Evolutionary conservation across 768 basidiomycete species (phyloP).

Genomic region (Trichaptum fuscoviolaceum): DNA sequence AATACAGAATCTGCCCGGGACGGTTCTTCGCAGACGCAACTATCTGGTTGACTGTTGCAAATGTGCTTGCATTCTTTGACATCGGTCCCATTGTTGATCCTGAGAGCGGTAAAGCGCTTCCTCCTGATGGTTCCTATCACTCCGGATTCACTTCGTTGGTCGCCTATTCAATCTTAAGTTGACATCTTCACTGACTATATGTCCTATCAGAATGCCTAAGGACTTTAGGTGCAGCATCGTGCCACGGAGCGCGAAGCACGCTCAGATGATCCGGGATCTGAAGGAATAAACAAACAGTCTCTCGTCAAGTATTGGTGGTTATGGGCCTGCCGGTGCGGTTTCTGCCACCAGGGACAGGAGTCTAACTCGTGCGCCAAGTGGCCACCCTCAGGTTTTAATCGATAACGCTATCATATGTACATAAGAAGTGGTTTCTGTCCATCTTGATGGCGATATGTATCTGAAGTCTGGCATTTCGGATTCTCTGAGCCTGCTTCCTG

Average conservation of each 20-base stretch:
- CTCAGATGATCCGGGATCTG: neutral
- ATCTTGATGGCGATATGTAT: too few species aligned
- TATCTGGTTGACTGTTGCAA: constrained; percentile 23
- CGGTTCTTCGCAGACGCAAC: constrained; percentile 22
- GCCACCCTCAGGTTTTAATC: too few species aligned
- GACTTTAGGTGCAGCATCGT: neutral
- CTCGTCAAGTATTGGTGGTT: too few species aligned
- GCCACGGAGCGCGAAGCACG: neutral
- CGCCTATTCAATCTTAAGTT: neutral
- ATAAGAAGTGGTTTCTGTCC: too few species aligned
- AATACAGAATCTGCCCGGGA: constrained; percentile 19
- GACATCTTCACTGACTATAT: neutral
- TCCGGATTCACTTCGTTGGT: constrained; percentile 10
- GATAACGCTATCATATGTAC: too few species aligned
- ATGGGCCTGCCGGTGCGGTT: too few species aligned
- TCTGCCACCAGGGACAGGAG: too few species aligned
- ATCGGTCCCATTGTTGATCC: constrained; percentile 14
- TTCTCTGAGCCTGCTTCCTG: too few species aligned
- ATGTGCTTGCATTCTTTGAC: constrained; percentile 16
- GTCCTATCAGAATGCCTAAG: neutral
- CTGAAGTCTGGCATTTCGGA: too few species aligned
- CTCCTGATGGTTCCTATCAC: constrained; percentile 17
- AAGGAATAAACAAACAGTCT: neutral
- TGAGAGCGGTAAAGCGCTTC: constrained; percentile 13
- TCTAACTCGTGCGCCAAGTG: too few species aligned